These are phyloP conservation scores for Porcisia hertigi DNA, from an alignment of 208 protist species.

Conservation along the genomic window DNA sequence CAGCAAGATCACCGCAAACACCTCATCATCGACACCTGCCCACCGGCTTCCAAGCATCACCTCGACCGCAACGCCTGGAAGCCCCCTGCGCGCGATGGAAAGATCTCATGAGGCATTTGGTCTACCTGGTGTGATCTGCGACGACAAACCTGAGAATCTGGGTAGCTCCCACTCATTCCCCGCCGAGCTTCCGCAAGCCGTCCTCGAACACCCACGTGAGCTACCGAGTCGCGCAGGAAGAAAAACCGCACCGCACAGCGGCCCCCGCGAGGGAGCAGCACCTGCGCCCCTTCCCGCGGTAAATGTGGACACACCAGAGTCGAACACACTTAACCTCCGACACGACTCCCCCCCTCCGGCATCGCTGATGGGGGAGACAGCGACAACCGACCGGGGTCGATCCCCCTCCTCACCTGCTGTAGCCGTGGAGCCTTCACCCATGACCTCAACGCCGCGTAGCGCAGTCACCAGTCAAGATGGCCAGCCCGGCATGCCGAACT, in stretches of 20 bases:
- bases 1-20: neutral
- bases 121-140: constrained; percentile 13
- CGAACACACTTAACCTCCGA: constrained; percentile 21
- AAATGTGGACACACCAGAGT: constrained; percentile 27
- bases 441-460: constrained; percentile 14
- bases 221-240: neutral
- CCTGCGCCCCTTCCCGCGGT: constrained; percentile 23
- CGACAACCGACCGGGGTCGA: neutral
- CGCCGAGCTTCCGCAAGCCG: constrained; percentile 16
- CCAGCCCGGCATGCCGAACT: neutral
- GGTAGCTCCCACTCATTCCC: constrained; percentile 10
- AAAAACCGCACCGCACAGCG: neutral
- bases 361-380: neutral
- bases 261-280: neutral
- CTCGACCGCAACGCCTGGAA: constrained; percentile 19
- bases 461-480: neutral
- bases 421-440: neutral
- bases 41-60: constrained; percentile 15
- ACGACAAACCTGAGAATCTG: neutral
- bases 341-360: constrained; percentile 2
- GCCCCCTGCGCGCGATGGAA: constrained; percentile 8
- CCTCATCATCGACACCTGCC: neutral
- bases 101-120: neutral
- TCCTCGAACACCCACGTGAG: constrained; percentile 6
- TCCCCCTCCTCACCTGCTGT: neutral